phyloP scores from a whole-genome alignment of 169 alveolate species.

The Plasmodium vivax region DNA sequence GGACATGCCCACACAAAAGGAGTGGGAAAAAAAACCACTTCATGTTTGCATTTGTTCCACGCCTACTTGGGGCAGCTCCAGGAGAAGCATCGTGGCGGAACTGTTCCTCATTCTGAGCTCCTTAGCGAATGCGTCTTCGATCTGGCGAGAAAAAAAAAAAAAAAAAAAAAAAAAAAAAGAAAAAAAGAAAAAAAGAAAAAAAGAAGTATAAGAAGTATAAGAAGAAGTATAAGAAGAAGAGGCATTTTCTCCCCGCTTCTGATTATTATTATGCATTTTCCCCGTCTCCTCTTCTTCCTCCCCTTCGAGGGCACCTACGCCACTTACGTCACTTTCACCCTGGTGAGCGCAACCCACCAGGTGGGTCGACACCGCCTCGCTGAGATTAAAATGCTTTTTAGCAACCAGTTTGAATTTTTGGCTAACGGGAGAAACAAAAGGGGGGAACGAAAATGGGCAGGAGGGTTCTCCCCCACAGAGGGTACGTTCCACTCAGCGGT shows the following conservation, averaged over 20 bases:
- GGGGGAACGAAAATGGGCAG: neutral
- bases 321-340: constrained; percentile 7
- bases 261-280: neutral
- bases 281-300: neutral
- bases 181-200: neutral
- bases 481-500: neutral
- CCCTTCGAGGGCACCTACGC: neutral
- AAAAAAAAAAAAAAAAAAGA: neutral
- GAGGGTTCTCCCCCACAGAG: neutral
- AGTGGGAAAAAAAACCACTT: neutral
- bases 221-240: no score
- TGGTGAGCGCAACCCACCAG: constrained; percentile 24
- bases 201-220: no score
- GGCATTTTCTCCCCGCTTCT: neutral
- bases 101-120: constrained; percentile 24
- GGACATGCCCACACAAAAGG: neutral
- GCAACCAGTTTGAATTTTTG: constrained; percentile 11
- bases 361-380: constrained; percentile 10
- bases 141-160: constrained; percentile 1
- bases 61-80: constrained; percentile 16
- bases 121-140: constrained; percentile 48
- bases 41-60: neutral
- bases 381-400: constrained; percentile 1
- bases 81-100: constrained; percentile 47
- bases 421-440: constrained; percentile 4